phyloP scores from a whole-genome alignment of 1,284 basidiomycete genomes.

The Phlebopus sp. region DNA sequence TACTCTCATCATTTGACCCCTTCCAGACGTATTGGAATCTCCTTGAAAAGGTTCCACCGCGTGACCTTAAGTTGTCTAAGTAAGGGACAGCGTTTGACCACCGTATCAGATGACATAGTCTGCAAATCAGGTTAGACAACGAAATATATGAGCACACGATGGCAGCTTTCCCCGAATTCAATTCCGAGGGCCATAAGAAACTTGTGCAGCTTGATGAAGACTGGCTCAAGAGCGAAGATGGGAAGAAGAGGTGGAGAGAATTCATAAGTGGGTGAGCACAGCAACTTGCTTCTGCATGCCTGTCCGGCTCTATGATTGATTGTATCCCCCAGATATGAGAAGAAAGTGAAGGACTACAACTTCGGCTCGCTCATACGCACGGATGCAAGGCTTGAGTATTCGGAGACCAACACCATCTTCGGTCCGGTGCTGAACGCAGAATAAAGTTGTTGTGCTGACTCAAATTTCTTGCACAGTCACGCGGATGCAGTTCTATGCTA shows the following conservation, averaged over 20 bases:
- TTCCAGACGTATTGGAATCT: constrained; percentile 95
- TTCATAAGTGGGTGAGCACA: constrained; percentile 82
- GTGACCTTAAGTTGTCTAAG: constrained; percentile 80
- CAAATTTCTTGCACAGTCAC: constrained; percentile 46
- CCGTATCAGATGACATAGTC: constrained; percentile 14
- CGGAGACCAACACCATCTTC: constrained; percentile 92
- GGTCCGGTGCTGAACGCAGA: constrained; percentile 45
- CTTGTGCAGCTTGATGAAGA: constrained; percentile 85
- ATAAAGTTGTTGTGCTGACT: constrained; percentile 2
- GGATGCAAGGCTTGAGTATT: constrained; percentile 81
- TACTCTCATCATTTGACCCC: constrained; percentile 15
- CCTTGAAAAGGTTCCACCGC: constrained; percentile 78
- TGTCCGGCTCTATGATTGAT: constrained; percentile 7
- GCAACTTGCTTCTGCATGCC: constrained; percentile 1
- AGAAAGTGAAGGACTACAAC: constrained; percentile 91
- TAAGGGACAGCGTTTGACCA: constrained; percentile 35
- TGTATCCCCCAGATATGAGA: constrained; percentile 62
- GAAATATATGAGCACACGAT: constrained; percentile 85
- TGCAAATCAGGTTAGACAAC: constrained; percentile 73
- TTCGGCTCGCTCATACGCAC: constrained; percentile 94
- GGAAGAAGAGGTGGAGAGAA: constrained; percentile 89
- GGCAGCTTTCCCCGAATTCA: constrained; percentile 81
- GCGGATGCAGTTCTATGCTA: constrained; percentile 88
- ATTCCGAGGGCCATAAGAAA: constrained; percentile 59
- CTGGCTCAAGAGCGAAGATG: constrained; percentile 90